phyloP scores from a whole-genome alignment of 2,329 filamentous ascomycete genomes.

The Simplicillium sp. region DNA sequence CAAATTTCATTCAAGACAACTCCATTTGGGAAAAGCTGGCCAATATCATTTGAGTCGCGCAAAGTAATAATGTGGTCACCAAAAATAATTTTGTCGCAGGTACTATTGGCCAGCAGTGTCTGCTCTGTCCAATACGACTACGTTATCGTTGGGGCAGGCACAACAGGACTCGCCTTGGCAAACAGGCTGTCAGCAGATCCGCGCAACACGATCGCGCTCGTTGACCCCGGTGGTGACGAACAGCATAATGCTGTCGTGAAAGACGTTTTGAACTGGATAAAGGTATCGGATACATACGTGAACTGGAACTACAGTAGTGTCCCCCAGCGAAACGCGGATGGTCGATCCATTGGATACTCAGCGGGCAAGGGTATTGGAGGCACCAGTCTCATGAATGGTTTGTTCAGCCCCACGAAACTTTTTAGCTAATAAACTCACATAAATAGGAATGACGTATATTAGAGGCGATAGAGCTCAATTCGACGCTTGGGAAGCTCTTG shows the following conservation, averaged over 20 bases:
- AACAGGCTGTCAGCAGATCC: slow-evolving; percentile 26
- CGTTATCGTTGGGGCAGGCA: slow-evolving; percentile 54
- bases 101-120: too few species aligned
- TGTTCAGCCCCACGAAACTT: neutral
- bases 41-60: too few species aligned
- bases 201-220: slow-evolving; percentile 20
- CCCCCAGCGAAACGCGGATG: slow-evolving; percentile 18
- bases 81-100: too few species aligned
- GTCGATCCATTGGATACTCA: slow-evolving; percentile 20
- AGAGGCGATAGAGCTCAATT: slow-evolving; percentile 30
- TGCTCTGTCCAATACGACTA: slow-evolving; percentile 33
- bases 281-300: slow-evolving; percentile 16
- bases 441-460: slow-evolving; percentile 33
- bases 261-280: slow-evolving; percentile 15
- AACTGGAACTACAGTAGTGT: slow-evolving; percentile 24
- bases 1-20: too few species aligned
- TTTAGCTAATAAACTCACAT: neutral
- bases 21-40: too few species aligned
- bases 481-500: slow-evolving; percentile 32
- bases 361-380: slow-evolving; percentile 29
- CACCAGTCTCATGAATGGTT: slow-evolving; percentile 30
- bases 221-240: slow-evolving; percentile 26
- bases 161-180: slow-evolving; percentile 50
- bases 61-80: too few species aligned
- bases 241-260: slow-evolving; percentile 22